Base-by-base conservation (phyloP, 2,329 filamentous ascomycete species). In the Diaporthe capsici region DNA sequence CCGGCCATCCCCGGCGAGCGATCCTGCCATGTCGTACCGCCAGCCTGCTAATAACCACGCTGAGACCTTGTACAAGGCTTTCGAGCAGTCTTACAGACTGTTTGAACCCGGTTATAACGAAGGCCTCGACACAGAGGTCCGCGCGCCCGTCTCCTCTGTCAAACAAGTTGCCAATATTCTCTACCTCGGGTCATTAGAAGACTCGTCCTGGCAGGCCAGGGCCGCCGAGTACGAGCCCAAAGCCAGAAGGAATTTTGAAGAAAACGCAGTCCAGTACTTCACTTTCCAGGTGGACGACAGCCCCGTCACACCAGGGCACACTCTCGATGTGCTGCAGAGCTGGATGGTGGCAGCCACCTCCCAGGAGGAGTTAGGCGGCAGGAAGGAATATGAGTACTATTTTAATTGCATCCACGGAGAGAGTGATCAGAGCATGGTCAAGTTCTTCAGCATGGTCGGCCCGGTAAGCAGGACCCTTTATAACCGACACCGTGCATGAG, bases 371-470 rank as follows among this genome's bases (percentile, higher is more conserved):
- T 25, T n/a, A 2, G 20, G 42, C 31, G 31, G 47, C 63, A 20
- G 13, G 63, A 39, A 6, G 44, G 8, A 20, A 2, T 20, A 68
- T 9, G 20, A 25, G 28, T 37, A 68, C 28, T 53, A 25, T 17
- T 9, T 6, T 12, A 2, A 68, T 31, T 51, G 44, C 44, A 37
- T 20, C 44, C 2, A 10, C 12, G 13, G 10, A 25, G 20, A 49
- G 22, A 68, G 63, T 13, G 63, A 51, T 17, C 44, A 68, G 42
- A 68, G n/a, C 31, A 37, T 68, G 37, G 37, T 71, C 37, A 71
- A 71, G 17, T 71, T 47, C 39, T 58, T 71, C 25, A 39, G 68
- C 51, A n/a, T 71, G 25, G 68, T 20, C 31, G 68, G 68, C 55
- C 37, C 37, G 37, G 68, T 60, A 49, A 5, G 49, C 12, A 28